Evolutionary conservation across 2,329 filamentous ascomycete genomes (phyloP), one percentile per base, ranked within the genome.

Genomic region (Paraphoma sp.): DNA sequence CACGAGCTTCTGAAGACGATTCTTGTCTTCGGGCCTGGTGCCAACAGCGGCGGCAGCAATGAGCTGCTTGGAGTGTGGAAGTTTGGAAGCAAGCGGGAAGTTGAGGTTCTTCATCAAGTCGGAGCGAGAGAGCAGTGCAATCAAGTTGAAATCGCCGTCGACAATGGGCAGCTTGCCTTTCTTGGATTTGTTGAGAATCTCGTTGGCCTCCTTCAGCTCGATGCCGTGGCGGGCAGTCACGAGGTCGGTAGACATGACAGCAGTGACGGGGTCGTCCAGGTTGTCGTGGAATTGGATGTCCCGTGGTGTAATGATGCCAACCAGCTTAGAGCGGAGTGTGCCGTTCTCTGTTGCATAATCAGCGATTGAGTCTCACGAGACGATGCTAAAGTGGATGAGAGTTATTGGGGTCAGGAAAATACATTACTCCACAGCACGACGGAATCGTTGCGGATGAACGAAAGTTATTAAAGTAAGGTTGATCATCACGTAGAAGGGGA

Each of bases 81-180:
- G 88, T 84, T 99, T 99, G 52, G 95, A 98, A 46, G 95, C 93
- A 60, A 97, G 86, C 36, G 95, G 95, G 81, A 96, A 99, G 82
- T 98, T 89, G 61, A 97, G 86, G 83, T 99, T 99, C 87, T 99
- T 99, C 84, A 93, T 97, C 81, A 99, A 82, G 81, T 99, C 95
- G 70, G 93, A 97, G 70, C 77, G 76, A 30, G 76, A 78, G 42
- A 79, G 62, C 29, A 79, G 68, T 10, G 76, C 72, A 51, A 78
- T 87, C 47, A 97, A 86, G 82, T 96, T 96, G 75, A 89, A 89
- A 49, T 88, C 81, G 73, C 87, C 83, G 79, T 97, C 93, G 48
- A 97, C 89, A 60, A 97, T 96, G 59, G 93, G 93, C 57, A 97
- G 87, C 84, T 97, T 97, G 81, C 95, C 95, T 86, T 99, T 99